A percentile compares a stretch with the other conserved stretches of the same genome.
These are phyloP conservation scores for Pezicula carpinea DNA, from an alignment of 2,329 filamentous ascomycete species.

Conservation along the genomic window DNA sequence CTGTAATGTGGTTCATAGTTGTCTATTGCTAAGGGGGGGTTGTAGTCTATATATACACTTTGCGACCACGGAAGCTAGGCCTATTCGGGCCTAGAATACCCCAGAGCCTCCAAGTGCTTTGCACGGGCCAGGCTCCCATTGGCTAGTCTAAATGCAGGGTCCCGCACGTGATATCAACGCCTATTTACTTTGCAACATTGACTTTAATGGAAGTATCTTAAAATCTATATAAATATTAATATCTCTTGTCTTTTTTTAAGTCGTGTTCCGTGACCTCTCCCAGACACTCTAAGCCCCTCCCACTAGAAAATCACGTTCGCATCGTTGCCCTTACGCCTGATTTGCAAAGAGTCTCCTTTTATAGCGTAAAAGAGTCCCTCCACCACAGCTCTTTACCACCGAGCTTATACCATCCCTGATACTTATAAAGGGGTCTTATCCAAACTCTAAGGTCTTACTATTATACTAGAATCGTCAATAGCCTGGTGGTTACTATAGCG, in stretches of 20 bases:
- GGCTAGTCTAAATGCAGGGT: too few relatives aligned
- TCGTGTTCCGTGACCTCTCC: constrained; percentile 1
- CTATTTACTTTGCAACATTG: too few relatives aligned
- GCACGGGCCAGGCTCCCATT: too few relatives aligned
- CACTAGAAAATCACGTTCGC: constrained; percentile 1
- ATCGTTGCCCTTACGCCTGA: constrained; percentile 1
- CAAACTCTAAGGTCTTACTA: not conserved
- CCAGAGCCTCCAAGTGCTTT: too few relatives aligned
- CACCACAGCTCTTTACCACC: not conserved
- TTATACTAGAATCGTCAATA: not conserved
- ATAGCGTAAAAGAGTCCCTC: not conserved
- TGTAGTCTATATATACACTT: too few relatives aligned
- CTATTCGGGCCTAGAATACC: too few relatives aligned
- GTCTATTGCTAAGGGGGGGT: too few relatives aligned
- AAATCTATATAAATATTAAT: constrained; percentile 1
- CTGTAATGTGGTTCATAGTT: too few relatives aligned
- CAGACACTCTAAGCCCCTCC: not conserved
- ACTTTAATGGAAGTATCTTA: constrained; percentile 1
- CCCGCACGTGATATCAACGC: too few relatives aligned
- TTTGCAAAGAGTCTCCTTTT: not conserved
- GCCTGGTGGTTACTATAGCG: not conserved
- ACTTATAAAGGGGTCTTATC: not conserved
- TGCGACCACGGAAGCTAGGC: too few relatives aligned
- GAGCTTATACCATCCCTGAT: not conserved
- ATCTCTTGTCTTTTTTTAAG: not conserved